A percentile compares a stretch with the other conserved stretches of the same genome.
Conservation (phyloP, 805 yeast species). For the Ogataea kodamae region DNA sequence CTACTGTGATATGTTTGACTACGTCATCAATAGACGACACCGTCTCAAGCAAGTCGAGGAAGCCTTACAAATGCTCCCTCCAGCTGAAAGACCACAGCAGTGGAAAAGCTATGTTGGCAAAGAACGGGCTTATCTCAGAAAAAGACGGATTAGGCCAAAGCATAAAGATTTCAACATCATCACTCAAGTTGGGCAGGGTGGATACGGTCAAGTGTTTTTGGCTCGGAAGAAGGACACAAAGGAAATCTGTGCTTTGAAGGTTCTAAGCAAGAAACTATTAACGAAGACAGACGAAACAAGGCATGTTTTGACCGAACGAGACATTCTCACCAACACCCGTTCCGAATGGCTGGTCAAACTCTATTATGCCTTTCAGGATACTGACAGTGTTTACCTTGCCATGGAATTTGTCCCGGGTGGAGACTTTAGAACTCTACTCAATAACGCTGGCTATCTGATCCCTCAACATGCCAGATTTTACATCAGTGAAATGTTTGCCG, state of each 20-base stretch:
- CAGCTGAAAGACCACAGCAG: constrained; percentile 45
- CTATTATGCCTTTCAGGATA: constrained; percentile 91
- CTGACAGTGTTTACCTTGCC: constrained; percentile 84
- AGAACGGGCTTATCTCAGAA: constrained; percentile 80
- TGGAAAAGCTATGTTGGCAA: constrained; percentile 81
- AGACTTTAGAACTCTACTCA: constrained; percentile 89
- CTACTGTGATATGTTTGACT: constrained; percentile 94
- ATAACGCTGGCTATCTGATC: constrained; percentile 86
- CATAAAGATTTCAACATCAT: constrained; percentile 94
- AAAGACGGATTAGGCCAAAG: constrained; percentile 85
- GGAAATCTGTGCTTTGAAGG: constrained; percentile 93
- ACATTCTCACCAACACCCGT: constrained; percentile 91
- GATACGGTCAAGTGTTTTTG: constrained; percentile 97
- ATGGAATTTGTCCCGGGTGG: constrained; percentile 99
- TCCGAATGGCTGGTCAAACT: constrained; percentile 95
- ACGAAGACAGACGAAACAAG: constrained; percentile 91
- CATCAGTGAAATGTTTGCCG: constrained; percentile 92
- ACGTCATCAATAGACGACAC: constrained; percentile 81
- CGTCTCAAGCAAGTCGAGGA: constrained; percentile 69
- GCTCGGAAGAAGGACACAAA: constrained; percentile 92
- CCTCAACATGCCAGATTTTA: constrained; percentile 96
- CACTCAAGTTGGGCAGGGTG: constrained; percentile 99
- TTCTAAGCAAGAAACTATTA: constrained; percentile 79
- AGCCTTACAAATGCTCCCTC: constrained; percentile 38
- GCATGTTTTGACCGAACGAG: constrained; percentile 94